Evolutionary conservation across 768 basidiomycete genomes (phyloP), one percentile per base, ranked within the genome.

Genomic region (Lactifluus subvellereus): DNA sequence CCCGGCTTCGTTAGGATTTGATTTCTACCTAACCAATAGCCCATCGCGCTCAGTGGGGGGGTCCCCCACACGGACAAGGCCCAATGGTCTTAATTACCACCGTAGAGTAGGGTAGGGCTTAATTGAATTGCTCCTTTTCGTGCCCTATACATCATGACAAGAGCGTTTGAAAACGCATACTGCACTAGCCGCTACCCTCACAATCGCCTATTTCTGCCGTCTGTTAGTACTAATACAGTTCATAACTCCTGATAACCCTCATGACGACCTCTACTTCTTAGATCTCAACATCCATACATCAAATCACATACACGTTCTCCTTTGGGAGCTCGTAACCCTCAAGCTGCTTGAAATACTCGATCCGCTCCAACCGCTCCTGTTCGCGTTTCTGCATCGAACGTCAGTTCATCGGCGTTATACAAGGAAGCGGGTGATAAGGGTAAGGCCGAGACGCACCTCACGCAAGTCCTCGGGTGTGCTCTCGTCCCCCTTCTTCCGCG

Each of bases 221-320:
- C 33, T 9, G n/a, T 18, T 49, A 50, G 57, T 50, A n/a, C n/a
- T n/a, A 6, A 48, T 30, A 27, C 53, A 13, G 20, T 33, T n/a
- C 20, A 27, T 2, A 27, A 27, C 27, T 27, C 27, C 27, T 27
- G 27, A 27, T 27, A 27, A 2, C 27, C 27, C 27, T 27, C 27
- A 27, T 27, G 27, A 27, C 35, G 18, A 54, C 43, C 20, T 35
- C 27, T 22, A 32, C 33, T 3, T 30, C 54, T 27, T 62, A 62
- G 50, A 62, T 62, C 55, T 37, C 45, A 16, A 57, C 35, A 45
- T 27, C 18, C 58, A 20, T 45, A 53, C 55, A 63, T 67, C 50
- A 68, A 45, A 68, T 53, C 42, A 68, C 65, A 54, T 68, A 68
- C 18, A 68, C 67, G 11, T 63, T 61, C 61, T 68, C 67, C 55